phyloP scores from a whole-genome alignment of 306 rosid genomes.

The Quercus parvula region DNA sequence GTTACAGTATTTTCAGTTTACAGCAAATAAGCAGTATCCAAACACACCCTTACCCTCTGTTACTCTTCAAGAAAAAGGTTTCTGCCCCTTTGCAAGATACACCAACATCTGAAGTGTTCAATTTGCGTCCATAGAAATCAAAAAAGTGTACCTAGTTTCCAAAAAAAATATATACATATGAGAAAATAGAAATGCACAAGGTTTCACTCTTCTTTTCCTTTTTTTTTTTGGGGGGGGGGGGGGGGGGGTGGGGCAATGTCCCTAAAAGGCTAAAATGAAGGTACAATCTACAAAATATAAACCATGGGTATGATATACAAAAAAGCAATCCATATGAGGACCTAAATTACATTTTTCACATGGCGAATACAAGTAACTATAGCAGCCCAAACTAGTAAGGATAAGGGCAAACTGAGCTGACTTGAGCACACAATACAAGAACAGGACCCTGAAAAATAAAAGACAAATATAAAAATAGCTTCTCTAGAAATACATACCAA shows the following conservation, averaged over 20 bases:
- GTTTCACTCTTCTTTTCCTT: neutral
- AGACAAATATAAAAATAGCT: neutral
- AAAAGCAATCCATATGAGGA: neutral
- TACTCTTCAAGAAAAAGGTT: constrained; percentile 67
- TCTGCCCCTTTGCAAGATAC: constrained; percentile 76
- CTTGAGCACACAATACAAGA: neutral
- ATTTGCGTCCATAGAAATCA: constrained; percentile 87
- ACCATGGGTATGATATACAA: neutral
- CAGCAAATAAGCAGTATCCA: too few relatives aligned
- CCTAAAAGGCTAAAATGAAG: neutral
- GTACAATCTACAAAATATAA: constrained; percentile 1
- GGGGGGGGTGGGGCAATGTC: too few relatives aligned
- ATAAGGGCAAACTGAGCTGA: neutral
- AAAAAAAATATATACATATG: neutral
- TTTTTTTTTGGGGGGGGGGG: neutral
- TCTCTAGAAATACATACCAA: constrained; percentile 56
- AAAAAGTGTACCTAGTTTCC: constrained; percentile 73
- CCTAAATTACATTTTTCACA: neutral
- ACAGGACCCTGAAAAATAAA: neutral
- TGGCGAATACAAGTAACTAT: neutral
- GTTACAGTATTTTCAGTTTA: too few relatives aligned
- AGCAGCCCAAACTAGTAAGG: neutral
- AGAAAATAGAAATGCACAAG: neutral
- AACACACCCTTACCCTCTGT: constrained; percentile 51
- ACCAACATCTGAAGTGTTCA: constrained; percentile 93